Evolutionary conservation across 306 rosid species (phyloP), one percentile per base, ranked within the genome.

Genomic region (Ormosia semicastrata): DNA sequence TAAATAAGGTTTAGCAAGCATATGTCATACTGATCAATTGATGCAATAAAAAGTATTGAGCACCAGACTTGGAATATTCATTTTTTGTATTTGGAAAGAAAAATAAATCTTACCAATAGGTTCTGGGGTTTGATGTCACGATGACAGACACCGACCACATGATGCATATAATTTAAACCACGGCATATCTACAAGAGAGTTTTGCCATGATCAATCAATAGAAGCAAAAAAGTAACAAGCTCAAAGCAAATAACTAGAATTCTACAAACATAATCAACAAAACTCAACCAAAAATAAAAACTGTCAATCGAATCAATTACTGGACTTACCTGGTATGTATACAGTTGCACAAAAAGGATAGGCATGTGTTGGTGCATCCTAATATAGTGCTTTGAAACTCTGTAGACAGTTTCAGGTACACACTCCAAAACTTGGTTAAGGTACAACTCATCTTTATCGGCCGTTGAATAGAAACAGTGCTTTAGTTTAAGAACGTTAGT

Each of bases 91-190:
- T 82, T 68, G 33, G 59, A 64, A 57, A 5, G 58, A 14, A 6
- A 11, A 67, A 9, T 74, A 71, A 13, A 52, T 37, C 90, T 76
- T 89, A 93, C 98, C 97, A 95, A 89, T n/a, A 95, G 83, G 87
- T 95, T 95, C 77, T 95, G 98, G 47, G 98, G 98, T 85, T 95
- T 95, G 83, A 95, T 89, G 89, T 95, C 98, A 67, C 98, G 98
- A 76, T 95, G 98, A 78, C 95, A 90, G 71, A 93, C 97, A 56
- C 97, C 97, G 53, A 95, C 78, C 36, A 93, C 98, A n/a, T 88
- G 85, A 82, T 95, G 98, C 77, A 95, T 34, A 84, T 95, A 95
- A 85, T 91, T 95, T 69, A 95, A 82, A 1, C 93, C 98, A 17
- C 97, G 98, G 1, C 98, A 95, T 77, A 95, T 95, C 98, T 95